phyloP scores from a whole-genome alignment of 768 basidiomycete genomes.

The Tephrocybe sp. region DNA sequence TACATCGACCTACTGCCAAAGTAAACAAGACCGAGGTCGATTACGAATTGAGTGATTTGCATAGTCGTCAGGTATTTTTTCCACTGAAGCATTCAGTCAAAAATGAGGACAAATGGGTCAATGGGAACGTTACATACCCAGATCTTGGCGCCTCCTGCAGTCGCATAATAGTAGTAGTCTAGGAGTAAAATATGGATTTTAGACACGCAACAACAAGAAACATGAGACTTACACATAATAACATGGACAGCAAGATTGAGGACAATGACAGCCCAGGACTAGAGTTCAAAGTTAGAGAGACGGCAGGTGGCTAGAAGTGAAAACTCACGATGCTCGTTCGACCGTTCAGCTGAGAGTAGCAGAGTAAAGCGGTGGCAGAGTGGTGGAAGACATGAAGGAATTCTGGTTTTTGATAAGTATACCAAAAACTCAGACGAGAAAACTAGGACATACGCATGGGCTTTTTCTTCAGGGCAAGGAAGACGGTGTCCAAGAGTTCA shows the following conservation, averaged over 20 bases:
- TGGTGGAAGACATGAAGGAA: constrained; percentile 99
- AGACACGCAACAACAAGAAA: neutral
- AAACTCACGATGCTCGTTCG: constrained; percentile 85
- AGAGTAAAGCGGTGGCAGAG: constrained; percentile 93
- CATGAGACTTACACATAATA: constrained; percentile 85
- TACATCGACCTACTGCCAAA: constrained; percentile 73
- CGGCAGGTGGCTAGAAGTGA: neutral
- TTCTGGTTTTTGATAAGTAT: constrained; percentile 43
- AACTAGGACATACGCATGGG: constrained; percentile 69
- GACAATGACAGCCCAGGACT: constrained; percentile 96
- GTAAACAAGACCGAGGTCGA: constrained; percentile 89
- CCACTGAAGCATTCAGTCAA: constrained; percentile 57
- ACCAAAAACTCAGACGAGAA: neutral
- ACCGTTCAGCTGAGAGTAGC: constrained; percentile 93
- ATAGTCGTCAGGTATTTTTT: constrained; percentile 96
- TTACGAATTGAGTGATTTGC: constrained; percentile 95
- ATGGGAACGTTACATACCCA: constrained; percentile 58
- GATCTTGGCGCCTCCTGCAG: constrained; percentile 93
- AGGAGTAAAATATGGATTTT: constrained; percentile 5
- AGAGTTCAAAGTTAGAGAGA: constrained; percentile 8
- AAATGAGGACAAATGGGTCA: constrained; percentile 5
- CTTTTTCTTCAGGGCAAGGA: constrained; percentile 98
- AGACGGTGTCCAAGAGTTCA: constrained; percentile 94
- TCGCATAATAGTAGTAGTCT: constrained; percentile 99
- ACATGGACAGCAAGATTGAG: constrained; percentile 94